Percentiles rank a stretch among this genome's conserved stretches.
Evolutionary conservation across 2,329 filamentous ascomycete genomes (phyloP).

Genomic region (Fusarium verrucosum): DNA sequence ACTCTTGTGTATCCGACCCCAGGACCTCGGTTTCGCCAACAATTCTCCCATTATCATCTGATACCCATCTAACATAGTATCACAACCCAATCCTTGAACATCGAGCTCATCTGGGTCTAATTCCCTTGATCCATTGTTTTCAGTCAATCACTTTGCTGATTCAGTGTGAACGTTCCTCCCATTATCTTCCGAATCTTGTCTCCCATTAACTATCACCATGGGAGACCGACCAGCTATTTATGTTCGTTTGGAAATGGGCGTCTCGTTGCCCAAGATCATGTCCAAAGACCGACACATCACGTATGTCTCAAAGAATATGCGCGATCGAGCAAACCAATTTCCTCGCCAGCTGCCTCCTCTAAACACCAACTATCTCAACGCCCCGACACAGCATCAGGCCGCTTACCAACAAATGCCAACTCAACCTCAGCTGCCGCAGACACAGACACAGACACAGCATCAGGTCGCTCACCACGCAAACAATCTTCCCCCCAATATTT

Average conservation of each 20-base stretch:
- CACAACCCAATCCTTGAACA: neutral
- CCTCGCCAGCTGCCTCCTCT: conserved; percentile 57
- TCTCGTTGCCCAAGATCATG: conserved; percentile 59
- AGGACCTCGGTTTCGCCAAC: neutral
- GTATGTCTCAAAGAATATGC: conserved; percentile 58
- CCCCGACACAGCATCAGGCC: conserved; percentile 28
- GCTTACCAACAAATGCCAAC: conserved; percentile 14
- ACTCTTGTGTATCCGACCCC: neutral
- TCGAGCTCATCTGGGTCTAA: neutral
- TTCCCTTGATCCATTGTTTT: neutral
- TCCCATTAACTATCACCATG: conserved; percentile 31
- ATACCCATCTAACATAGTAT: neutral
- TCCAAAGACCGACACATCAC: conserved; percentile 57
- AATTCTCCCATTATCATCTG: neutral
- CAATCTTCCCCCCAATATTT: neutral
- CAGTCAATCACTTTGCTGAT: neutral
- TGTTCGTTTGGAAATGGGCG: conserved; percentile 61
- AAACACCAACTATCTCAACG: conserved; percentile 56
- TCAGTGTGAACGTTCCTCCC: neutral
- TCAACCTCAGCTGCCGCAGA: conserved; percentile 8
- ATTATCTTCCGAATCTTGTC: neutral
- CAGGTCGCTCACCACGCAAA: conserved; percentile 16
- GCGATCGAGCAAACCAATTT: conserved; percentile 54
- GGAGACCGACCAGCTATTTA: conserved; percentile 51
- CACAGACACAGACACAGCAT: conserved; percentile 15